A percentile compares a stretch with the other conserved stretches of the same genome.
Evolutionary conservation across 129 eudicot genomes (phyloP).

Genomic region (Flaveria ramosissima): DNA sequence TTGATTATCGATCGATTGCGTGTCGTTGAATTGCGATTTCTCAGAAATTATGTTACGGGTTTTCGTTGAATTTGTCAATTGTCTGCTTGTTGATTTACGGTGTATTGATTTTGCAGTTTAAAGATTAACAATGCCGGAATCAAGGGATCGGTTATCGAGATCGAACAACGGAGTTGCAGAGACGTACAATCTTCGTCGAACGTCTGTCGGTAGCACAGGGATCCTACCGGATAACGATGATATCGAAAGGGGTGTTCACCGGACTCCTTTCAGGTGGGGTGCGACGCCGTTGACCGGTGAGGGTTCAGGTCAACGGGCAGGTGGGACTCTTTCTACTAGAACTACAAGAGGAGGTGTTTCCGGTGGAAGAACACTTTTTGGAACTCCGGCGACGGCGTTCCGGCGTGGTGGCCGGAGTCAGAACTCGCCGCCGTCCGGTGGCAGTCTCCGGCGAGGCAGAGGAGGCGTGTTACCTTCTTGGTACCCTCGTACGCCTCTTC

Average conservation of each 20-base stretch:
- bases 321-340: constrained; percentile 27
- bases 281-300: constrained; percentile 46
- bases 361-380: constrained; percentile 49
- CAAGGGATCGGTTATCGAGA: constrained; percentile 66
- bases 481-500: constrained; percentile 79
- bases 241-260: background rate
- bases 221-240: constrained; percentile 33
- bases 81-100: background rate
- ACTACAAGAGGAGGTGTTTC: constrained; percentile 12
- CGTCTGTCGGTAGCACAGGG: constrained; percentile 19
- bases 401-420: constrained; percentile 48
- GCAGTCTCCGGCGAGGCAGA: constrained; percentile 35
- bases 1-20: background rate
- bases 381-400: constrained; percentile 34
- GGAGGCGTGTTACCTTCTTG: constrained; percentile 60
- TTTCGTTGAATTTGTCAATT: too few species aligned
- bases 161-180: constrained; percentile 37
- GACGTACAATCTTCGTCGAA: constrained; percentile 27
- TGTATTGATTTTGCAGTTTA: constrained; percentile 20
- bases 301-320: constrained; percentile 26
- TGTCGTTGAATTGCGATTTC: background rate
- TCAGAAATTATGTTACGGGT: background rate
- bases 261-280: constrained; percentile 58
- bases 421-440: constrained; percentile 34
- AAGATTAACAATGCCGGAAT: constrained; percentile 47